Evolutionary conservation across 345 rosid species (phyloP).

Genomic region (Rhizophora apiculata): DNA sequence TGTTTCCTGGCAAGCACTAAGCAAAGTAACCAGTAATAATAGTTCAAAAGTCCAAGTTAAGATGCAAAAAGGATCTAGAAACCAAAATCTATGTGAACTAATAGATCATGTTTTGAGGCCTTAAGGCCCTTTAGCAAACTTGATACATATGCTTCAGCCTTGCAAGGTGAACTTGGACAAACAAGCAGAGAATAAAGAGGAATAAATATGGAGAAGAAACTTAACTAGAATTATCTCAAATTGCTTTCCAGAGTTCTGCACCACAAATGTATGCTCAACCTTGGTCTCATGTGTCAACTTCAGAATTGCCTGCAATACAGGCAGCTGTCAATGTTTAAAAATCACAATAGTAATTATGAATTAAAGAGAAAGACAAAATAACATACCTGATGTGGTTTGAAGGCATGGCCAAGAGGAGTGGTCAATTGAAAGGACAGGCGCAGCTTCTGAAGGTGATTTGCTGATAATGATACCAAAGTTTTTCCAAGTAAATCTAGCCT

Average conservation of each 20-base stretch:
- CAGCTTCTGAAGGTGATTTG: slow-evolving; percentile 95
- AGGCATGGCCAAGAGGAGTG: slow-evolving; percentile 59
- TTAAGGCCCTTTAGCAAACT: too few species aligned
- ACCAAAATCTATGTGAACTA: too few species aligned
- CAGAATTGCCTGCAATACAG: slow-evolving; percentile 71
- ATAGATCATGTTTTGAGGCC: too few species aligned
- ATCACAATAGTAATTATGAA: not conserved
- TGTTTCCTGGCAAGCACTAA: not conserved
- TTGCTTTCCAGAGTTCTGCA: slow-evolving; percentile 64
- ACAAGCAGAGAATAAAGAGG: not conserved
- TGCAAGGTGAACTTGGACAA: not conserved
- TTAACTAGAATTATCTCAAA: slow-evolving; percentile 80
- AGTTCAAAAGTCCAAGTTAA: not conserved
- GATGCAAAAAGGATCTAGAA: not conserved
- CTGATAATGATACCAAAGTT: slow-evolving; percentile 59
- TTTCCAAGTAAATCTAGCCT: slow-evolving; percentile 75
- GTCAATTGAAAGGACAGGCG: slow-evolving; percentile 68
- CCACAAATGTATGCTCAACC: slow-evolving; percentile 82
- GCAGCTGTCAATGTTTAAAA: slow-evolving; percentile 29
- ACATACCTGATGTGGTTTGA: slow-evolving; percentile 94
- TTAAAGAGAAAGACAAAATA: slow-evolving; percentile 2
- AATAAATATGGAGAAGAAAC: slow-evolving; percentile 22
- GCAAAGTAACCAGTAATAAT: too few species aligned
- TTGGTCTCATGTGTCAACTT: slow-evolving; percentile 81
- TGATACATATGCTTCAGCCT: not conserved